Base-by-base conservation (phyloP, 768 basidiomycete species). In the Lentinula sp. region DNA sequence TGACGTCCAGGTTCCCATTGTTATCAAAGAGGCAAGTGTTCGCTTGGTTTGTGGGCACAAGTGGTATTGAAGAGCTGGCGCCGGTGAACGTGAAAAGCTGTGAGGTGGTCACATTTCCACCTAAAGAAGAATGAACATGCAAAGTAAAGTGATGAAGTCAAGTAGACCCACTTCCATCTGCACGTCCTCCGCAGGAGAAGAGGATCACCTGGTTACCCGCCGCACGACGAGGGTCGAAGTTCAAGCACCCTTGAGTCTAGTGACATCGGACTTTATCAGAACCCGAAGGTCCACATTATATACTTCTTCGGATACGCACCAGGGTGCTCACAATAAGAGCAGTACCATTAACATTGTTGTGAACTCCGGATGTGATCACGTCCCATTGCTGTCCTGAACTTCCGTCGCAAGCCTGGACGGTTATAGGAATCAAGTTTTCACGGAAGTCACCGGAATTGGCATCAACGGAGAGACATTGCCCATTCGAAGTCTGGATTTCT, bases 141-240 rank as follows among this genome's bases (percentile, higher is more conserved):
- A 39, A 39, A 39, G 37, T 1, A 39, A 39, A 39, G 37, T 4
- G 37, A 39, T 39, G 9, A 39, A 39, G 9, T 39, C 13, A 8
- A n/a, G 45, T 9, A 16, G 0, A 65, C 64, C 55, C 37, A 66
- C 65, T 42, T 16, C 66, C 66, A 39, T 67, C 66, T 42, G 66
- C 66, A 18, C 66, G 66, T 20, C 67, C 68, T 49, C 68, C 68
- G 55, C 68, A 68, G 8, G 68, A 67, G 63, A 68, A 68, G 18
- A 68, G 63, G 35, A 68, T 37, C 41, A 68, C 66, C 56, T 67
- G 66, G 63, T 68, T 61, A 7, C 68, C 68, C 23, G 59, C 56
- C 4, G 64, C 63, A n/a, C 68, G 61, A 20, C 68, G 62, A 28
- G 62, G 59, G 57, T 68, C 68, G 35, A 68, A 67, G 61, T 68